phyloP scores from a whole-genome alignment of 345 rosid species.

The Rubroshorea leprosula region DNA sequence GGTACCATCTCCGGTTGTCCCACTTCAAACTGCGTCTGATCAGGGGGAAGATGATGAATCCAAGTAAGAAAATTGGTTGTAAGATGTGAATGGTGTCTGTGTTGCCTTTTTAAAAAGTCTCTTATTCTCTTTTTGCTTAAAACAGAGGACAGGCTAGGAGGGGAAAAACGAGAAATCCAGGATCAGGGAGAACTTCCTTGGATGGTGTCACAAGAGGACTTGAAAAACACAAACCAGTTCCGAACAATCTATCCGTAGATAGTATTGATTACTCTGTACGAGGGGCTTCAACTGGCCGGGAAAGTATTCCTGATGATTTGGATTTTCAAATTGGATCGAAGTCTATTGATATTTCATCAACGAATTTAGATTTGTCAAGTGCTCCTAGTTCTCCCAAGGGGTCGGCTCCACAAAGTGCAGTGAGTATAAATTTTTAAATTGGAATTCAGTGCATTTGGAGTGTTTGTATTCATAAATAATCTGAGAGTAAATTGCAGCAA shows the following conservation, averaged over 20 bases:
- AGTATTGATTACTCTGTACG: constrained; percentile 23
- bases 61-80: constrained; percentile 26
- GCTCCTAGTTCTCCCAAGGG: constrained; percentile 28
- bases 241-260: constrained; percentile 33
- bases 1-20: constrained; percentile 28
- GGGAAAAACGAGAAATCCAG: constrained; percentile 25
- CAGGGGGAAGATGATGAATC: constrained; percentile 28
- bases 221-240: constrained; percentile 27
- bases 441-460: not conserved
- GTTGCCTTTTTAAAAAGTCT: not conserved
- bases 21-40: constrained; percentile 18
- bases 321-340: constrained; percentile 27
- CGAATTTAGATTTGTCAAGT: constrained; percentile 25
- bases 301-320: constrained; percentile 26
- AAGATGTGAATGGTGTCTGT: not conserved
- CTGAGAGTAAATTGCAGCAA: constrained; percentile 33
- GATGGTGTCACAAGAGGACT: constrained; percentile 26
- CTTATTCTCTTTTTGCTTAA: not conserved
- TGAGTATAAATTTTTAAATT: constrained; percentile 21
- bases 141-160: constrained; percentile 29
- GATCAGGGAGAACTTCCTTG: constrained; percentile 26
- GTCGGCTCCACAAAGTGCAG: constrained; percentile 24
- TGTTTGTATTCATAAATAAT: not conserved
- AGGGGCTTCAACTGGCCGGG: constrained; percentile 19
- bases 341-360: constrained; percentile 35